Conservation (phyloP, 305 asterid species). For the Petunia hybrid region DNA sequence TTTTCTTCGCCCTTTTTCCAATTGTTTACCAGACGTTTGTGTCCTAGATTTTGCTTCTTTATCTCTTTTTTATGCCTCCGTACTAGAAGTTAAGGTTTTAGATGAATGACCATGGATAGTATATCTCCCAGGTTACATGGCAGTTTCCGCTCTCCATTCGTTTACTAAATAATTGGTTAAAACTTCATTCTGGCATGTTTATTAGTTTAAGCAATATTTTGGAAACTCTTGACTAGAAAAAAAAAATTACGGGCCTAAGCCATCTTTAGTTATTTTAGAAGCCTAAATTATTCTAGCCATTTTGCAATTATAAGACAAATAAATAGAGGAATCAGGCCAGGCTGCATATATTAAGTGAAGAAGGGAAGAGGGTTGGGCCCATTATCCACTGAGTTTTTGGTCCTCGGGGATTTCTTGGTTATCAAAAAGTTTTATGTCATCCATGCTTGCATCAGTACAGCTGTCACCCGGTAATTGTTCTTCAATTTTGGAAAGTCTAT, state of each 20-base stretch:
- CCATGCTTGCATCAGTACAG: background rate
- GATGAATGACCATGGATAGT: background rate
- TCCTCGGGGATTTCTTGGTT: too few relatives aligned
- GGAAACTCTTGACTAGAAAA: conserved; percentile 1
- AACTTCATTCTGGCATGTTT: background rate
- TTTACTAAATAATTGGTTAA: background rate
- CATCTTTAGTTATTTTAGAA: background rate
- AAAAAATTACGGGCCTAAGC: background rate
- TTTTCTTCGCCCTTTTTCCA: background rate
- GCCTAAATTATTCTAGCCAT: conserved; percentile 14
- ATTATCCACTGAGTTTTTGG: too few relatives aligned
- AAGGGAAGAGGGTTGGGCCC: too few relatives aligned
- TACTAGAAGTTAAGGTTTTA: background rate
- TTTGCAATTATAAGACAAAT: conserved; percentile 3
- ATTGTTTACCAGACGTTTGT: too few relatives aligned
- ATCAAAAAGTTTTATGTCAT: too few relatives aligned
- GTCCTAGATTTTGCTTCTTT: background rate
- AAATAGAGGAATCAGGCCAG: background rate
- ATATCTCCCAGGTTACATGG: background rate
- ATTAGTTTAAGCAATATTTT: background rate
- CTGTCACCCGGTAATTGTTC: background rate
- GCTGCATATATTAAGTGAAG: too few relatives aligned
- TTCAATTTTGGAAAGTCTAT: conserved; percentile 21
- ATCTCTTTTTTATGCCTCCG: background rate
- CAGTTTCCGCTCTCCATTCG: background rate